Evolutionary conservation across 1,284 basidiomycete genomes (phyloP).

Genomic region (Leccinum insolens): DNA sequence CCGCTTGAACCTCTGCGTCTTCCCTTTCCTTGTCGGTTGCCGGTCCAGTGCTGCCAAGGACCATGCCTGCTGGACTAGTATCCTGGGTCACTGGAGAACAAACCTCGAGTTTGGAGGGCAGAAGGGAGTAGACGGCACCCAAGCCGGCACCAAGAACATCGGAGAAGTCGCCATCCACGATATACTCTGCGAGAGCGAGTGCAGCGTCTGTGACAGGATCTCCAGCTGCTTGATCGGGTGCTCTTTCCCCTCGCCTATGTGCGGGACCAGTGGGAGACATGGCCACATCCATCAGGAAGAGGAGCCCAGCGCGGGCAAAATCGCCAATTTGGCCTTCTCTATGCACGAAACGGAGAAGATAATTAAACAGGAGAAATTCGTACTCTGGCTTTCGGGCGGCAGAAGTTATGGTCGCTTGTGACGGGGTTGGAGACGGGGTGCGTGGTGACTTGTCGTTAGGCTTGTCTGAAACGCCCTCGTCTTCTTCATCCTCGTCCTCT

Average conservation of each 20-base stretch:
- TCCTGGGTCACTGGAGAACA: slow-evolving; percentile 49
- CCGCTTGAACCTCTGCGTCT: slow-evolving; percentile 55
- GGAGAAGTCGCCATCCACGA: slow-evolving; percentile 94
- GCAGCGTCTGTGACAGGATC: slow-evolving; percentile 84
- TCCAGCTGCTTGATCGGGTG: slow-evolving; percentile 29
- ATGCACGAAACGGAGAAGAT: slow-evolving; percentile 93
- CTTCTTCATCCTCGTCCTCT: slow-evolving; percentile 58
- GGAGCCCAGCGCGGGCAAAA: slow-evolving; percentile 88
- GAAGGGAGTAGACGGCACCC: slow-evolving; percentile 89
- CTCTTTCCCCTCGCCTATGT: slow-evolving; percentile 38
- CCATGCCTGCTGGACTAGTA: slow-evolving; percentile 53
- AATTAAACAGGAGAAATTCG: slow-evolving; percentile 94
- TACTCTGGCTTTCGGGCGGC: slow-evolving; percentile 79
- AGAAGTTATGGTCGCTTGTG: slow-evolving; percentile 60
- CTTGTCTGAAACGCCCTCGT: slow-evolving; percentile 38
- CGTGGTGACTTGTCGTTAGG: slow-evolving; percentile 35
- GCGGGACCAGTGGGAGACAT: slow-evolving; percentile 72
- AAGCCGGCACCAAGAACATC: slow-evolving; percentile 95
- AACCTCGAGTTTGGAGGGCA: slow-evolving; percentile 86
- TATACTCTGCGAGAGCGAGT: slow-evolving; percentile 88
- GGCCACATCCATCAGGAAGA: slow-evolving; percentile 94
- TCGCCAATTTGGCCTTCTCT: slow-evolving; percentile 94
- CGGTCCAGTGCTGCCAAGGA: slow-evolving; percentile 59
- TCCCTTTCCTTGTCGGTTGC: slow-evolving; percentile 59
- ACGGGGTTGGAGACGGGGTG: slow-evolving; percentile 57